These are phyloP conservation scores for Aspergillus persii DNA, from an alignment of 2,329 filamentous ascomycete species.

Conservation along the genomic window DNA sequence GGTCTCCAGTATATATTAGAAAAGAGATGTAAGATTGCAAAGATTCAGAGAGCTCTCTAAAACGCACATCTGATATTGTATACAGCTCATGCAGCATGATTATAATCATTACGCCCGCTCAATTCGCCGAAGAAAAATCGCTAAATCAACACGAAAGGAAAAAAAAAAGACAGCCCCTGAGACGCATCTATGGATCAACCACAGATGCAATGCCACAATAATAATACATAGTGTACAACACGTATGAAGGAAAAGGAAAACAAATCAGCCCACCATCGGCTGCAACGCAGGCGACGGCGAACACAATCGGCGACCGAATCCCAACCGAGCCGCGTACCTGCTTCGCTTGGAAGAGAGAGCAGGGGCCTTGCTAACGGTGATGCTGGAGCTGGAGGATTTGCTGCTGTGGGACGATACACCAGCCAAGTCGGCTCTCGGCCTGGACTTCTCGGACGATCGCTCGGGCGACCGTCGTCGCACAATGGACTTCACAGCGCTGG, in stretches of 20 bases:
- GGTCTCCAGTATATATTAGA: no score
- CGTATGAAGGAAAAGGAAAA: background rate
- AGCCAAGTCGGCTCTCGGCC: background rate
- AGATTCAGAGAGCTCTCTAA: no score
- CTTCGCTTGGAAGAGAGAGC: background rate
- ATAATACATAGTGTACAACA: background rate
- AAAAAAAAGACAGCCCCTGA: no score
- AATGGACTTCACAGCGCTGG: conserved; percentile 10
- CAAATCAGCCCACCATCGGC: conserved; percentile 12
- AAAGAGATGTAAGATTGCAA: no score
- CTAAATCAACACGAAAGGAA: no score
- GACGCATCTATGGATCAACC: background rate
- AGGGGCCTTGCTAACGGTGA: background rate
- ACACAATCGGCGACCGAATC: background rate
- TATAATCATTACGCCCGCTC: no score
- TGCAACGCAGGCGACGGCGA: background rate
- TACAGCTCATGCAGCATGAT: no score
- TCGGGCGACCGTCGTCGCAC: conserved; percentile 7
- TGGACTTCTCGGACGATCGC: background rate
- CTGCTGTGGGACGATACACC: background rate
- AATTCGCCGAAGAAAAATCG: no score
- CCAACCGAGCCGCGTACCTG: background rate
- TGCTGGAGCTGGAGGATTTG: background rate
- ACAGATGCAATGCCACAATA: background rate
- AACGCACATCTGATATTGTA: no score